phyloP scores from a whole-genome alignment of 495 filamentous ascomycete genomes.

The Neurospora pannonica region DNA sequence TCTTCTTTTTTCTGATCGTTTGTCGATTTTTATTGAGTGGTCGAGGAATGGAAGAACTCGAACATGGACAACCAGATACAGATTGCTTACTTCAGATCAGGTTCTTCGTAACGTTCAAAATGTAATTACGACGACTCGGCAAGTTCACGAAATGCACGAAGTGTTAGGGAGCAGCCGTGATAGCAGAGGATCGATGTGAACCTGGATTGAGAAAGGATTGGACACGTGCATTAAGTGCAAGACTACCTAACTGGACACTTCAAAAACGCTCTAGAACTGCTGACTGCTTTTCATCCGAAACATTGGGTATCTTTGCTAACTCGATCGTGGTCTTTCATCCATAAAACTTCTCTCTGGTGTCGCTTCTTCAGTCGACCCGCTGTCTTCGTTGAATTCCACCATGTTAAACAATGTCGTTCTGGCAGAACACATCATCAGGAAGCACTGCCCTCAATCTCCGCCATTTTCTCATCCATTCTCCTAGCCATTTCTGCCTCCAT shows the following conservation, averaged over 20 bases:
- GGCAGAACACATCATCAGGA: neutral
- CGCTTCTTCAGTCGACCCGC: neutral
- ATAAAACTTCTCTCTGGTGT: neutral
- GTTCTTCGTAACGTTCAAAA: neutral
- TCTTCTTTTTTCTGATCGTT: neutral
- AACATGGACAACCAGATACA: neutral
- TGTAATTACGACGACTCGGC: neutral
- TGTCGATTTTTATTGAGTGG: neutral
- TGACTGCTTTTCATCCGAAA: neutral
- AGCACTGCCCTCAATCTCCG: slow-evolving; percentile 22
- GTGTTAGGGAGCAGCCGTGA: neutral
- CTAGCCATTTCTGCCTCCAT: slow-evolving; percentile 54
- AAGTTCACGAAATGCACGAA: neutral
- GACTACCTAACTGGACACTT: neutral
- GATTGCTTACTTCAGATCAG: neutral
- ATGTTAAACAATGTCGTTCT: neutral
- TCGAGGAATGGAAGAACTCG: neutral
- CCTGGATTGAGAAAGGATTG: neutral
- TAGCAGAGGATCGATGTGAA: neutral
- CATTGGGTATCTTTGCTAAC: neutral
- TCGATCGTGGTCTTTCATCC: neutral
- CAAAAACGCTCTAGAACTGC: neutral
- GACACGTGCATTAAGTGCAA: neutral
- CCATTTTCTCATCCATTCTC: slow-evolving; percentile 45
- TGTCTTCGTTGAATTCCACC: neutral